A percentile compares a stretch with the other conserved stretches of the same genome.
Evolutionary conservation across 176 grass and related monocot genomes (phyloP).

Genomic region (Metroxylon sagu): DNA sequence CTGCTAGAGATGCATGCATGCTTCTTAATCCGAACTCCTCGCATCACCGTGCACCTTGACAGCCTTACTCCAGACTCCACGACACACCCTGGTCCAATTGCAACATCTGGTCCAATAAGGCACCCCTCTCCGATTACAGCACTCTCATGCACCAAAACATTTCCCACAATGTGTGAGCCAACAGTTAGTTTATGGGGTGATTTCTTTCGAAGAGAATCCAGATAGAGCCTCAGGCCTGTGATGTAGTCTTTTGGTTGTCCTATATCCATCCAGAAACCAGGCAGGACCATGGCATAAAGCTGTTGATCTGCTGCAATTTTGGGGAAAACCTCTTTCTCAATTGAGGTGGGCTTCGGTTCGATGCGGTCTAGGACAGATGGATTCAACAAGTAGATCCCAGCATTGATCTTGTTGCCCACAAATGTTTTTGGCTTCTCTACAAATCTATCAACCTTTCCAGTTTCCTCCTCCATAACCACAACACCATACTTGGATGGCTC

Average conservation of each 20-base stretch:
- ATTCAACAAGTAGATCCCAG: conserved; percentile 10
- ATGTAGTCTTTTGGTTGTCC: conserved; percentile 9
- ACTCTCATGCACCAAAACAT: conserved; percentile 8
- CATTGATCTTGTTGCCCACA: conserved; percentile 9
- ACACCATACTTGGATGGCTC: conserved; percentile 13
- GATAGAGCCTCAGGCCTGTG: conserved; percentile 1
- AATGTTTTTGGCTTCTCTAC: conserved; percentile 6
- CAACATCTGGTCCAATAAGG: conserved; percentile 3
- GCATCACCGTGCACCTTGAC: conserved; percentile 3
- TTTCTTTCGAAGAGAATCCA: not conserved
- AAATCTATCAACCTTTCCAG: conserved; percentile 10
- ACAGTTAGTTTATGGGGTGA: not conserved
- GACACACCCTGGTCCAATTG: not conserved
- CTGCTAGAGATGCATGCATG: conserved; percentile 8
- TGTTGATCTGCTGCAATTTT: conserved; percentile 4
- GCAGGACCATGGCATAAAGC: conserved; percentile 7
- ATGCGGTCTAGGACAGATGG: conserved; percentile 5
- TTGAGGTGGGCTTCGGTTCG: conserved; percentile 4
- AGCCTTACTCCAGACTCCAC: conserved; percentile 4
- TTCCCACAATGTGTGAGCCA: conserved; percentile 7
- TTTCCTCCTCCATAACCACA: conserved; percentile 6
- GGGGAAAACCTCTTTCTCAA: conserved; percentile 10
- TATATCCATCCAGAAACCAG: conserved; percentile 13
- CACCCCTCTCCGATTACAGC: not conserved
- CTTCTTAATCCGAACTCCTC: conserved; percentile 4